Percentiles rank a stretch among this genome's conserved stretches.
Evolutionary conservation across 208 protist genomes (phyloP).

Genomic region (Leptomonas seymouri): DNA sequence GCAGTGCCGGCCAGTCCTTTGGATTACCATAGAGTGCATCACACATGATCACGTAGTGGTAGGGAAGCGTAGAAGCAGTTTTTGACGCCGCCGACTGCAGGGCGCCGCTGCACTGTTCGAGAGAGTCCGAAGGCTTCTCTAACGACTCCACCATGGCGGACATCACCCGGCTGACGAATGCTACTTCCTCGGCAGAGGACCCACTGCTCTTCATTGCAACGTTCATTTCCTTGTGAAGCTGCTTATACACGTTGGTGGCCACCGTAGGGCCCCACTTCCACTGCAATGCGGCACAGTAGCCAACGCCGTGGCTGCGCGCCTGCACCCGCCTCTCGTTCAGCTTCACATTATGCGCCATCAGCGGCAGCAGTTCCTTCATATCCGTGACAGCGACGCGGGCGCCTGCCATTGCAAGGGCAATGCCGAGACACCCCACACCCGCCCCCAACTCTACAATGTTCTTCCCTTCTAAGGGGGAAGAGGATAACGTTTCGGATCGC

Average conservation of each 20-base stretch:
- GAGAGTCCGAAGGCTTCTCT: slow-evolving; percentile 39
- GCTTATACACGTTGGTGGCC: slow-evolving; percentile 34
- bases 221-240: slow-evolving; percentile 33
- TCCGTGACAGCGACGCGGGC: slow-evolving; percentile 77
- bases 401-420: slow-evolving; percentile 84
- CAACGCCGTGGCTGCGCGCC: slow-evolving; percentile 37
- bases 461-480: slow-evolving; percentile 14
- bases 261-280: slow-evolving; percentile 82
- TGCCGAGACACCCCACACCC: slow-evolving; percentile 87
- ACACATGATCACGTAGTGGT: slow-evolving; percentile 73
- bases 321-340: slow-evolving; percentile 55
- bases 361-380: slow-evolving; percentile 83
- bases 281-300: slow-evolving; percentile 57
- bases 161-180: slow-evolving; percentile 19
- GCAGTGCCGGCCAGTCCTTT: slow-evolving; percentile 77
- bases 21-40: slow-evolving; percentile 92
- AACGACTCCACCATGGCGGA: slow-evolving; percentile 28
- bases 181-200: not conserved
- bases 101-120: slow-evolving; percentile 31
- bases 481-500: not conserved
- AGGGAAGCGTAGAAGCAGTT: slow-evolving; percentile 2
- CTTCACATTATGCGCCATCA: slow-evolving; percentile 79
- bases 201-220: not conserved
- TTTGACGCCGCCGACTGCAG: slow-evolving; percentile 10
- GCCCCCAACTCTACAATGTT: slow-evolving; percentile 79